Evolutionary conservation across 768 basidiomycete genomes (phyloP), one percentile per base, ranked within the genome.

Genomic region (Amanita pseudoporphyria): DNA sequence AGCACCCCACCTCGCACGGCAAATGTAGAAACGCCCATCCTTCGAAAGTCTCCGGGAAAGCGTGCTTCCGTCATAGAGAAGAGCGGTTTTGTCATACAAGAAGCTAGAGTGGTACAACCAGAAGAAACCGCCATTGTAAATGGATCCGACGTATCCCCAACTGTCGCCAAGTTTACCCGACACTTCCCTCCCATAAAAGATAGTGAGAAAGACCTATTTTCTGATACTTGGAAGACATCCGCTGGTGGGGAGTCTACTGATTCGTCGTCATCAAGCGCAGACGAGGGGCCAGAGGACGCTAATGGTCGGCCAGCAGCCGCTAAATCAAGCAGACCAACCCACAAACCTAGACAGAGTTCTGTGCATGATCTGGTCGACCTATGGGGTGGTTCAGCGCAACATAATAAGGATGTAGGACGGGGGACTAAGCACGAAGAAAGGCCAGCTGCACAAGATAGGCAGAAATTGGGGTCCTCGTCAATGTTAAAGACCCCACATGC

Each of bases 351-450:
- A 54, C 86, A 90, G 68, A 83, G 79, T 57, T 90, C 89, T 10
- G 87, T 90, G 19, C 87, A 92, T 58, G 84, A 91, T 58, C 61
- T 90, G 49, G 84, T 90, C 24, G 84, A 85, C 60, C 62, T 90
- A 24, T 89, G 83, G 72, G 85, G 85, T 36, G 84, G 84, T 6
- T 71, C 73, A 12, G 53, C 52, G 54, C 51, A 57, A 42, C 67
- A 5, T 76, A 72, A 56, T 74, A 78, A 54, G 74, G 70, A 53
- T 67, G 64, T 28, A 57, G 59, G 35, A 53, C 59, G 18, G 24
- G 49, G 21, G 36, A 47, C 13, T 36, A 49, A 24, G 60, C 56
- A 39, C 61, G 47, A 41, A 32, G 30, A 28, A 31, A 19, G n/a
- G 33, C 30, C 30, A 37, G 52, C 30, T 9, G 14, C 31, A 14